phyloP scores from a whole-genome alignment of 2,329 filamentous ascomycete species.

The Penicillium aurantiogriseum region DNA sequence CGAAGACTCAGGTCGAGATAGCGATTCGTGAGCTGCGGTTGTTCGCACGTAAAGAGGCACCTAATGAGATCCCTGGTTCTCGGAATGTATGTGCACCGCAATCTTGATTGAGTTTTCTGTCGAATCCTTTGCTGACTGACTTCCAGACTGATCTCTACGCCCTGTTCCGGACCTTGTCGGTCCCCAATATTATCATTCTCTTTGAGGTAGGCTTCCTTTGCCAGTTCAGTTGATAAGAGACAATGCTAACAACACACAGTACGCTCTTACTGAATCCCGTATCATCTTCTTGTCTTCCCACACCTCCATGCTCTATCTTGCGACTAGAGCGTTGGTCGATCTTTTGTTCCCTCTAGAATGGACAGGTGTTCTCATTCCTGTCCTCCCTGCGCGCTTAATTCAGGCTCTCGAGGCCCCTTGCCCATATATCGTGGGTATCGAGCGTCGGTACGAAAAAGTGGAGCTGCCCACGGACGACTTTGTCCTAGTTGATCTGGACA shows the following conservation, averaged over 20 bases:
- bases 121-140: constrained; percentile 12
- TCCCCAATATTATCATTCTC: constrained; percentile 87
- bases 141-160: constrained; percentile 78
- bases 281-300: constrained; percentile 97
- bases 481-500: constrained; percentile 89
- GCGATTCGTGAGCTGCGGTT: constrained; percentile 84
- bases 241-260: constrained; percentile 42
- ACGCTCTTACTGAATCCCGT: constrained; percentile 84
- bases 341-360: constrained; percentile 88
- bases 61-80: constrained; percentile 89
- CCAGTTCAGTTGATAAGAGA: neutral
- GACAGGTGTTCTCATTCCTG: constrained; percentile 90
- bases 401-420: constrained; percentile 92
- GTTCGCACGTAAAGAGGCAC: constrained; percentile 88
- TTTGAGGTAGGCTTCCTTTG: constrained; percentile 60
- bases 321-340: constrained; percentile 80
- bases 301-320: constrained; percentile 92
- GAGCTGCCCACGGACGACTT: constrained; percentile 88
- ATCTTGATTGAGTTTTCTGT: neutral
- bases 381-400: constrained; percentile 81
- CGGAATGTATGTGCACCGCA: constrained; percentile 55
- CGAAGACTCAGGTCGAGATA: constrained; percentile 93
- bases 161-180: constrained; percentile 82
- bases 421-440: constrained; percentile 94
- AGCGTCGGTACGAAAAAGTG: constrained; percentile 69